Evolutionary conservation across 192 early-diverging fungal species (phyloP).

Genomic region (Podila minutissima): DNA sequence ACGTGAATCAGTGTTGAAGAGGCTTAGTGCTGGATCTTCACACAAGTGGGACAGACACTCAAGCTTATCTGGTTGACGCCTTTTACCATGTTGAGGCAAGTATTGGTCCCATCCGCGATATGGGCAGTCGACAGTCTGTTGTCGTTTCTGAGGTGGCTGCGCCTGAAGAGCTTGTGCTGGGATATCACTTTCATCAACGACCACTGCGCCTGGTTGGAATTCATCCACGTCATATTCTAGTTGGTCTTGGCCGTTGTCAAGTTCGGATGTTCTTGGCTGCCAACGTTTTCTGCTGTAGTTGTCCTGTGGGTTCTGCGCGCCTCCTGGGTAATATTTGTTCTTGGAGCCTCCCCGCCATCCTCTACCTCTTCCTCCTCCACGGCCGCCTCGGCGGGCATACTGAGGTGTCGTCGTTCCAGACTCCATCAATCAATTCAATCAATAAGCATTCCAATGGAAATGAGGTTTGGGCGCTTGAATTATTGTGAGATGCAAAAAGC

Average conservation of each 20-base stretch:
- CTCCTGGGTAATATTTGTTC: slow-evolving; percentile 39
- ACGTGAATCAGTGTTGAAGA: background rate
- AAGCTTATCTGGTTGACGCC: background rate
- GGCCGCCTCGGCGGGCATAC: slow-evolving; percentile 18
- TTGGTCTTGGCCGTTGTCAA: slow-evolving; percentile 2
- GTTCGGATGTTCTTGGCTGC: slow-evolving; percentile 10
- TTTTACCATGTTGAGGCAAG: slow-evolving; percentile 27
- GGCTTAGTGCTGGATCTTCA: too few relatives aligned
- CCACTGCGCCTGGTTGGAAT: background rate
- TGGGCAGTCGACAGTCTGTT: slow-evolving; percentile 12
- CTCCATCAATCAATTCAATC: slow-evolving; percentile 14
- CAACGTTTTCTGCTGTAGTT: slow-evolving; percentile 17
- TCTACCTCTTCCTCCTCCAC: slow-evolving; percentile 2
- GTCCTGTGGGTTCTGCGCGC: slow-evolving; percentile 23
- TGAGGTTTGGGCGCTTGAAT: background rate
- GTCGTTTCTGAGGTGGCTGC: background rate
- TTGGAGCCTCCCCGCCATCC: slow-evolving; percentile 10
- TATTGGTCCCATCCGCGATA: slow-evolving; percentile 42
- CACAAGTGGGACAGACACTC: too few relatives aligned
- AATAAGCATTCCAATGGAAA: background rate
- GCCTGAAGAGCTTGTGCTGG: slow-evolving; percentile 17
- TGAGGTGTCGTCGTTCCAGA: slow-evolving; percentile 28
- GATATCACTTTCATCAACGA: slow-evolving; percentile 35
- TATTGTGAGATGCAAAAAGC: background rate
- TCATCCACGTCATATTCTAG: background rate